These are phyloP conservation scores for Gossypium trilobum DNA, from an alignment of 441 rosid genomes.

Conservation along the genomic window DNA sequence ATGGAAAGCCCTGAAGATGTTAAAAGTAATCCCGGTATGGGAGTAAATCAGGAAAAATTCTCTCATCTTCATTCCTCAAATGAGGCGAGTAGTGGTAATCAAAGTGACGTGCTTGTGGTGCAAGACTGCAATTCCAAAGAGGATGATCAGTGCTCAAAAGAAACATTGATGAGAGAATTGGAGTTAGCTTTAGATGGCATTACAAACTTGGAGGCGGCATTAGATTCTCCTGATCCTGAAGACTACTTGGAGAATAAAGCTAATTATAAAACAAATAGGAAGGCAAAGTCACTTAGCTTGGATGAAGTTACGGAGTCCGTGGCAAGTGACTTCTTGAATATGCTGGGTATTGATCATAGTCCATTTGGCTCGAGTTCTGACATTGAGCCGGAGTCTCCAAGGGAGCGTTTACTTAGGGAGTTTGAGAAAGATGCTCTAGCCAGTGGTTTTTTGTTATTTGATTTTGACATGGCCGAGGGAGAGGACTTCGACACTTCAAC, in stretches of 20 bases:
- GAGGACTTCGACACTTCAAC: conserved; percentile 28
- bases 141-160: conserved; percentile 40
- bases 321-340: conserved; percentile 68
- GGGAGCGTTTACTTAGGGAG: conserved; percentile 76
- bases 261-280: conserved; percentile 25
- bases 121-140: conserved; percentile 24
- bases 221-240: conserved; percentile 50
- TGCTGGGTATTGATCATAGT: conserved; percentile 73
- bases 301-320: conserved; percentile 58
- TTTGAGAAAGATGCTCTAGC: conserved; percentile 75
- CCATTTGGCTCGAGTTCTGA: conserved; percentile 57
- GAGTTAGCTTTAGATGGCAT: conserved; percentile 58
- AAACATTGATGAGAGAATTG: conserved; percentile 57
- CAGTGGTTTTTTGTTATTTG: conserved; percentile 53
- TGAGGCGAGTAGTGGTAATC: conserved; percentile 15
- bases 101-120: conserved; percentile 19
- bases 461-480: conserved; percentile 35
- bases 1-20: conserved; percentile 23
- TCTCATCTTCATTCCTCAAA: conserved; percentile 22
- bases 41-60: conserved; percentile 26
- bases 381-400: conserved; percentile 89
- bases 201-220: conserved; percentile 44
- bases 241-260: conserved; percentile 25
- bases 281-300: conserved; percentile 33
- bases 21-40: conserved; percentile 21